phyloP scores from a whole-genome alignment of 805 yeast species.

The Millerozyma acaciae region DNA sequence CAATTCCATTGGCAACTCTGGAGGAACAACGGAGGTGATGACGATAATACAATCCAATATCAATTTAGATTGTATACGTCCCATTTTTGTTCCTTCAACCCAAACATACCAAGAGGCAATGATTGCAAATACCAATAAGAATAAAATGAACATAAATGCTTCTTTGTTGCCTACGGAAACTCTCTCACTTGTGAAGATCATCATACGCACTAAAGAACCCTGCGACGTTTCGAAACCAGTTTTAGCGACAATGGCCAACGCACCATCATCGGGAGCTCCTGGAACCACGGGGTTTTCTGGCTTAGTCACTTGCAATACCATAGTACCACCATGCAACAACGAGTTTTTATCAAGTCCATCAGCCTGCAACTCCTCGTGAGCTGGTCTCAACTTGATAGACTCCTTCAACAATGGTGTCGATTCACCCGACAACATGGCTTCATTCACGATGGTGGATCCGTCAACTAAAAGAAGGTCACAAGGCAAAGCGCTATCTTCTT shows the following conservation, averaged over 20 bases:
- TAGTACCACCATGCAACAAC: constrained; percentile 91
- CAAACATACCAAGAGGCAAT: constrained; percentile 97
- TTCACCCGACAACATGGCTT: constrained; percentile 98
- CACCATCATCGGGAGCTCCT: constrained; percentile 86
- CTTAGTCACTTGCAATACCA: constrained; percentile 83
- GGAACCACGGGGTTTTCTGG: constrained; percentile 52
- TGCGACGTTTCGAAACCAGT: constrained; percentile 99
- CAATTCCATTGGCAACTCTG: constrained; percentile 97
- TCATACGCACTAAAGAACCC: constrained; percentile 94
- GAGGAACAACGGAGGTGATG: constrained; percentile 96
- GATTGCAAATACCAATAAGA: constrained; percentile 84
- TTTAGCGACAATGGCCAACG: constrained; percentile 81
- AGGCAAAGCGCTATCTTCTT: constrained; percentile 88
- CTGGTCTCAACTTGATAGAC: constrained; percentile 79
- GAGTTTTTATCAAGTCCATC: constrained; percentile 89
- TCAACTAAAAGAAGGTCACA: constrained; percentile 84
- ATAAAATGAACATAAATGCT: constrained; percentile 87
- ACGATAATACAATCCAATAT: constrained; percentile 93
- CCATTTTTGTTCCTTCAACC: constrained; percentile 95
- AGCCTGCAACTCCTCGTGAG: constrained; percentile 59
- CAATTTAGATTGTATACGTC: constrained; percentile 90
- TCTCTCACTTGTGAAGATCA: constrained; percentile 95
- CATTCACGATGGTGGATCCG: constrained; percentile 94
- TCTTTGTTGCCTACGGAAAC: constrained; percentile 95
- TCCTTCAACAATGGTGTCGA: constrained; percentile 95